Percentiles rank a stretch among this genome's conserved stretches.
These are phyloP conservation scores for Venturia effusa DNA, from an alignment of 2,329 filamentous ascomycete genomes.

Conservation along the genomic window DNA sequence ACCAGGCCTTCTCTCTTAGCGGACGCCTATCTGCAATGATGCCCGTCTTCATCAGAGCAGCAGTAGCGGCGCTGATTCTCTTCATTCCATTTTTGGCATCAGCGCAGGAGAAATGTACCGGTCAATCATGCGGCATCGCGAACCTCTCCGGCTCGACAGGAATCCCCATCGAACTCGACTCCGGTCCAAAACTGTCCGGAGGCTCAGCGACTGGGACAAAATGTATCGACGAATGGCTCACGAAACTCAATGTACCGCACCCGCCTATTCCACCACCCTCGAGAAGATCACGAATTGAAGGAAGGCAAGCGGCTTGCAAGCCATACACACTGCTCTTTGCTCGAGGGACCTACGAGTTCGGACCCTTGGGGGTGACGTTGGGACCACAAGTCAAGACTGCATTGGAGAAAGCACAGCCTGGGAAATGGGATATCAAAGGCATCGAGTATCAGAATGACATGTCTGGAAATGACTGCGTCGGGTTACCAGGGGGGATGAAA, in stretches of 20 bases:
- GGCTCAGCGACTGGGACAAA: neutral
- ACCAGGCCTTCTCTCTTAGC: too few relatives aligned
- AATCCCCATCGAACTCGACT: neutral
- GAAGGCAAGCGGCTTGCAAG: neutral
- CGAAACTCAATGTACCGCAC: neutral
- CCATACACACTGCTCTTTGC: neutral
- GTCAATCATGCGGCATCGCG: conserved; percentile 5
- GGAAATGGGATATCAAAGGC: conserved; percentile 1
- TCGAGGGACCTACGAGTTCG: neutral
- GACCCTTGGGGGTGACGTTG: neutral
- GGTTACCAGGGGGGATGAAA: neutral
- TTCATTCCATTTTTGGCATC: too few relatives aligned
- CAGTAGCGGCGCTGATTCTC: too few relatives aligned
- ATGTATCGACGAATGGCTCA: neutral
- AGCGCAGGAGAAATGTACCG: too few relatives aligned
- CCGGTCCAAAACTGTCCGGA: neutral
- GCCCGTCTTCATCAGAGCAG: too few relatives aligned
- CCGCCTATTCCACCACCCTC: neutral
- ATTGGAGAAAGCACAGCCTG: neutral
- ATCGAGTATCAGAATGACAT: conserved; percentile 2
- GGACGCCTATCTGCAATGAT: too few relatives aligned
- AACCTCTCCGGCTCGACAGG: neutral
- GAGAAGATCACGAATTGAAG: neutral
- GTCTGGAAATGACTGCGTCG: conserved; percentile 6
- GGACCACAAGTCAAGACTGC: too few relatives aligned